phyloP scores from a whole-genome alignment of 1,139 yeast species.

The Hansenula sp. region DNA sequence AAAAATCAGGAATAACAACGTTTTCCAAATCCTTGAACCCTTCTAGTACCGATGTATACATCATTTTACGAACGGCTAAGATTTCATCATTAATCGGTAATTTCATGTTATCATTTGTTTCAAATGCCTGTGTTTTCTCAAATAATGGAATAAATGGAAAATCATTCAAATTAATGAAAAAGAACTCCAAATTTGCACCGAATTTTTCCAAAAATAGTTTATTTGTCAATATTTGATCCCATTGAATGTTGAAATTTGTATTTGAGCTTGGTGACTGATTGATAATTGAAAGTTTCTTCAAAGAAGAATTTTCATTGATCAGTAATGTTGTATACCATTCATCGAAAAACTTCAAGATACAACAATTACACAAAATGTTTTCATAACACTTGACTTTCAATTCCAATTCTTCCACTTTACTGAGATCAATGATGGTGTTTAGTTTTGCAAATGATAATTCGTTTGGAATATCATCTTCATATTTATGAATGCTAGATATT shows the following conservation, averaged over 20 bases:
- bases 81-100: constrained; percentile 18
- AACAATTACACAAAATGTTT: constrained; percentile 16
- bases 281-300: constrained; percentile 19
- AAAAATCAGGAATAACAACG: constrained; percentile 21
- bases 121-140: constrained; percentile 15
- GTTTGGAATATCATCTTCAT: constrained; percentile 3
- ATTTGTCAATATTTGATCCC: constrained; percentile 18
- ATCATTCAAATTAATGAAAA: constrained; percentile 23
- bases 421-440: constrained; percentile 18
- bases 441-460: constrained; percentile 19
- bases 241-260: constrained; percentile 17
- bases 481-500: constrained; percentile 18
- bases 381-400: constrained; percentile 22
- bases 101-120: constrained; percentile 14
- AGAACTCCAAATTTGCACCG: constrained; percentile 14
- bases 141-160: constrained; percentile 23
- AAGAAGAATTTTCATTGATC: constrained; percentile 3
- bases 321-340: constrained; percentile 18
- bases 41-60: constrained; percentile 17
- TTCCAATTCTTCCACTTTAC: constrained; percentile 19
- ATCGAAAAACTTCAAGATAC: constrained; percentile 20
- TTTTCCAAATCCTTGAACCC: constrained; percentile 12
- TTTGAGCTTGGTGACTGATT: constrained; percentile 20
- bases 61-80: constrained; percentile 12
- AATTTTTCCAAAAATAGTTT: constrained; percentile 13